These are phyloP conservation scores for Myrica gale DNA, from an alignment of 306 rosid genomes.

Conservation along the genomic window DNA sequence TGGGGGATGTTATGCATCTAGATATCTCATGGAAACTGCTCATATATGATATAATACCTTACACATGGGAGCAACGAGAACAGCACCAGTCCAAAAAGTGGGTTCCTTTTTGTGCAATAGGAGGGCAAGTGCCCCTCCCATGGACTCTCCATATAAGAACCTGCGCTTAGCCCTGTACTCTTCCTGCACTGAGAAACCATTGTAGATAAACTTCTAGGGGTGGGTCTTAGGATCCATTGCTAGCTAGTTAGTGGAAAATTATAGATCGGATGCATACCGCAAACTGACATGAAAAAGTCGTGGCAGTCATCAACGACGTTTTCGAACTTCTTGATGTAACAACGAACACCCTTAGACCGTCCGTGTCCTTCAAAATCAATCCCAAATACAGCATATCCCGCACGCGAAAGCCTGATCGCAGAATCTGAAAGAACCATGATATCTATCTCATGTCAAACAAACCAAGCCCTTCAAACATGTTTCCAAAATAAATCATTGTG, in stretches of 20 bases:
- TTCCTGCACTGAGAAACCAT: constrained; percentile 39
- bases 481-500: neutral
- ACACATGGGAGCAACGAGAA: constrained; percentile 95
- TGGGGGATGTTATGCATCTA: neutral
- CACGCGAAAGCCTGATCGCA: constrained; percentile 57
- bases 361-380: constrained; percentile 89
- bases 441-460: neutral
- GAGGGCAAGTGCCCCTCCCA: constrained; percentile 87
- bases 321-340: constrained; percentile 69
- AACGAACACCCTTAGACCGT: constrained; percentile 68
- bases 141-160: constrained; percentile 89
- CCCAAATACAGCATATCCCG: constrained; percentile 76
- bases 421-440: constrained; percentile 37
- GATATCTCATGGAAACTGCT: neutral
- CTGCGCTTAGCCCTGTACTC: constrained; percentile 51
- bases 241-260: neutral
- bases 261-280: constrained; percentile 41
- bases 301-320: constrained; percentile 59
- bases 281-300: constrained; percentile 54
- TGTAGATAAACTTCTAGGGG: neutral
- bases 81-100: constrained; percentile 73
- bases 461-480: neutral
- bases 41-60: constrained; percentile 49
- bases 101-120: constrained; percentile 68
- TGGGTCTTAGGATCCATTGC: neutral